Conservation (phyloP, 2,329 filamentous ascomycete species). For the Aurifilum marmelostoma region DNA sequence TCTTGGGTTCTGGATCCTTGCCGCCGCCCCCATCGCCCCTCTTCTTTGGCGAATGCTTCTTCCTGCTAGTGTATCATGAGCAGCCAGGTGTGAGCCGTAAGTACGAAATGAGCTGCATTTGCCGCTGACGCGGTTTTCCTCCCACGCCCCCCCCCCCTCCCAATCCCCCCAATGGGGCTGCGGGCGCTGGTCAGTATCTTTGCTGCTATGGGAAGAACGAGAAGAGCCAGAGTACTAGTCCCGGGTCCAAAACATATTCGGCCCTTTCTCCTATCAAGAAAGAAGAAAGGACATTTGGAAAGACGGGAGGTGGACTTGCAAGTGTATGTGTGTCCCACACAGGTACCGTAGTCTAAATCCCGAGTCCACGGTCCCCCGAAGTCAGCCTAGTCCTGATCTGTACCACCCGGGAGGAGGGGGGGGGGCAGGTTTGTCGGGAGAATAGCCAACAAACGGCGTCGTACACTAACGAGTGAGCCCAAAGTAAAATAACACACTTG, state of each 20-base stretch:
- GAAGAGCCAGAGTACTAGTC: not conserved
- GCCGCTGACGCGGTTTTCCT: conserved; percentile 21
- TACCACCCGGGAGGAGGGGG: not conserved
- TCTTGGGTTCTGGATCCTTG: too few species aligned
- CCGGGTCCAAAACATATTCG: not conserved
- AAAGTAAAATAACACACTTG: too few species aligned
- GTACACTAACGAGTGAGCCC: not conserved
- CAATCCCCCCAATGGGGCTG: too few species aligned
- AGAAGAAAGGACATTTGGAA: too few species aligned
- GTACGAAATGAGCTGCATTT: not conserved
- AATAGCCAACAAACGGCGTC: conserved; percentile 2
- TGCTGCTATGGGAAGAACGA: too few species aligned
- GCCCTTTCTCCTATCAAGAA: not conserved
- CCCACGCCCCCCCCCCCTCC: too few species aligned
- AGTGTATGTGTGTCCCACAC: conserved; percentile 1
- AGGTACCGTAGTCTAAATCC: conserved; percentile 27
- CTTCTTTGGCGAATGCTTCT: too few species aligned
- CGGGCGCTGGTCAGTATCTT: too few species aligned
- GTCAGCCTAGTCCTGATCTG: conserved; percentile 21
- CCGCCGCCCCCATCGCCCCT: too few species aligned
- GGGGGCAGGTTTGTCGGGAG: too few species aligned
- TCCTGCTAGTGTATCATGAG: not conserved
- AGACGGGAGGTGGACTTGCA: not conserved
- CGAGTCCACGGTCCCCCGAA: conserved; percentile 27
- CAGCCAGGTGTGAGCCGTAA: not conserved